phyloP scores from a whole-genome alignment of 1,139 yeast species.

The Blastobotrys persicus region DNA sequence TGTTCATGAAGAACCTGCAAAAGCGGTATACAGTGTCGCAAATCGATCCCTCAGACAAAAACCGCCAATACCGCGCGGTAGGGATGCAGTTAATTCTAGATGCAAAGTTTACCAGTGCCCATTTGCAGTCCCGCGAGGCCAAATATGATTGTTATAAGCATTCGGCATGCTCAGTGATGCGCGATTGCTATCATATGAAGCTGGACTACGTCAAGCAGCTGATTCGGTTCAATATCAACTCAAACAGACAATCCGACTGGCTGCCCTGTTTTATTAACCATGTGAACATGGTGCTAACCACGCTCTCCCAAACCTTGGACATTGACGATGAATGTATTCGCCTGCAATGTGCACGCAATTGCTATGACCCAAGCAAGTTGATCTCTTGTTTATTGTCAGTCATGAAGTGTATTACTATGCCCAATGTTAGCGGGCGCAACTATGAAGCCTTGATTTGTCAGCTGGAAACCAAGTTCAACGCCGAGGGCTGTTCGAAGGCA shows the following conservation, averaged over 20 bases:
- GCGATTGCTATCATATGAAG: slow-evolving; percentile 14
- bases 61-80: slow-evolving; percentile 13
- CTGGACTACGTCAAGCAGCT: slow-evolving; percentile 17
- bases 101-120: slow-evolving; percentile 15
- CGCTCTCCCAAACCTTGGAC: slow-evolving; percentile 16
- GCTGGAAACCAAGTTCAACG: not conserved
- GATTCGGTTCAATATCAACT: slow-evolving; percentile 13
- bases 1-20: slow-evolving; percentile 18
- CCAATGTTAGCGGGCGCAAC: not conserved
- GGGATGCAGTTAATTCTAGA: slow-evolving; percentile 15
- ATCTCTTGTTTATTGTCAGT: not conserved
- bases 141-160: slow-evolving; percentile 15
- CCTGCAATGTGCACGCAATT: slow-evolving; percentile 28
- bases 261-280: slow-evolving; percentile 26
- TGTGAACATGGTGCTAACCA: slow-evolving; percentile 17
- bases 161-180: slow-evolving; percentile 14
- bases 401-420: not conserved
- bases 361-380: slow-evolving; percentile 20
- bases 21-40: not conserved
- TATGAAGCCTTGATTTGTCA: not conserved
- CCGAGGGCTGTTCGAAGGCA: slow-evolving; percentile 2
- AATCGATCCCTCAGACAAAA: slow-evolving; percentile 3
- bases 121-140: slow-evolving; percentile 21
- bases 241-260: slow-evolving; percentile 25
- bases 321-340: slow-evolving; percentile 28